A percentile compares a stretch with the other conserved stretches of the same genome.
These are phyloP conservation scores for Gaeumannomyces tritici DNA, from an alignment of 2,329 filamentous ascomycete species.

Conservation along the genomic window DNA sequence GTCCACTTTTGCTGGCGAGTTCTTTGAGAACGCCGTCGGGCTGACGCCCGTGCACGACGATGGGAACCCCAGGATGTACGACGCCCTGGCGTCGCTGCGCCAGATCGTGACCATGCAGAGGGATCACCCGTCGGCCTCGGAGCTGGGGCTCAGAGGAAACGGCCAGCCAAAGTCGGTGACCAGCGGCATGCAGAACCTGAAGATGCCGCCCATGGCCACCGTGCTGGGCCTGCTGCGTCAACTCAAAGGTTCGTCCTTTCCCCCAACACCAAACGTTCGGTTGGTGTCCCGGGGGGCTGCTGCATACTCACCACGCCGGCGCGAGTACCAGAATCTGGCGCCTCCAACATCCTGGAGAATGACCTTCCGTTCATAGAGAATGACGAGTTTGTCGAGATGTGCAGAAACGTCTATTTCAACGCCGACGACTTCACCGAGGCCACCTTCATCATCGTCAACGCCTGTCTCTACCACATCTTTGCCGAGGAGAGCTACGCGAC, in stretches of 20 bases:
- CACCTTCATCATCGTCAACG: slow-evolving; percentile 1
- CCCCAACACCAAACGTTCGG: too few species aligned
- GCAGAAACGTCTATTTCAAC: slow-evolving; percentile 1
- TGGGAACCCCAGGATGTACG: not conserved
- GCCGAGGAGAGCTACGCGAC: not conserved
- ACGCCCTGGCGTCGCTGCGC: not conserved
- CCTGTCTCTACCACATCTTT: not conserved
- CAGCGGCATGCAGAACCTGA: not conserved
- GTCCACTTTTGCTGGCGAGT: not conserved
- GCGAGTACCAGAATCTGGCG: not conserved
- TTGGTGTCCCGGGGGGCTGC: not conserved
- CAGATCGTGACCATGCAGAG: slow-evolving; percentile 2
- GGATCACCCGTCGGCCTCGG: not conserved
- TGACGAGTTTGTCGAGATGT: not conserved
- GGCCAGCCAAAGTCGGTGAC: not conserved
- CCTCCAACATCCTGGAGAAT: not conserved
- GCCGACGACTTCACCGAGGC: not conserved
- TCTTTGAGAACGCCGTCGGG: not conserved
- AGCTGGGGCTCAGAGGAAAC: not conserved
- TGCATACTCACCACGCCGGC: not conserved
- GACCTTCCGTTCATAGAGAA: not conserved
- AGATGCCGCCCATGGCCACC: slow-evolving; percentile 2
- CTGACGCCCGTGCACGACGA: not conserved
- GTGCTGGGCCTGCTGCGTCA: not conserved
- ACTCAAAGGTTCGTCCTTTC: not conserved